Evolutionary conservation across 1,284 basidiomycete genomes (phyloP).

Genomic region (Polyporus tsugae): DNA sequence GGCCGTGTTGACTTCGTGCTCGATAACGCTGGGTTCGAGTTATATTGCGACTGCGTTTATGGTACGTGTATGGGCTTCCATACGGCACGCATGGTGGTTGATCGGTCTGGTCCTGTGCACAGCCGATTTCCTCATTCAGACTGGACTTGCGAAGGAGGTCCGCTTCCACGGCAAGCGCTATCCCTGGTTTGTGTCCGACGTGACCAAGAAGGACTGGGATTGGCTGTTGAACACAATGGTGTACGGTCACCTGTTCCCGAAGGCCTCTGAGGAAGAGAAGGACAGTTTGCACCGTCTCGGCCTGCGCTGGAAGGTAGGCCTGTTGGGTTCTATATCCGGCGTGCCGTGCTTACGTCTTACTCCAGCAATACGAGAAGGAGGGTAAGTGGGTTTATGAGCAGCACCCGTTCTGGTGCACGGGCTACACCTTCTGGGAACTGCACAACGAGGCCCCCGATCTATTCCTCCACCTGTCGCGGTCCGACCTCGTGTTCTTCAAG

Average conservation of each 20-base stretch:
- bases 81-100: neutral
- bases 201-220: conserved; percentile 95
- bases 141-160: conserved; percentile 86
- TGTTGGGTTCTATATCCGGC: neutral
- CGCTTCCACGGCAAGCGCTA: conserved; percentile 94
- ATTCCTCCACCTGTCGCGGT: conserved; percentile 91
- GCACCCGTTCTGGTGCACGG: conserved; percentile 97
- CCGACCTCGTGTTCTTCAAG: conserved; percentile 96
- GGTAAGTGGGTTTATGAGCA: conserved; percentile 97
- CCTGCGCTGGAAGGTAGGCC: conserved; percentile 85
- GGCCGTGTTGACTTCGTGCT: conserved; percentile 91
- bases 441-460: conserved; percentile 92
- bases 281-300: conserved; percentile 87
- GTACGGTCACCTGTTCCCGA: conserved; percentile 89
- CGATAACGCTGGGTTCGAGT: conserved; percentile 93
- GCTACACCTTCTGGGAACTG: conserved; percentile 96
- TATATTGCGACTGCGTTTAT: conserved; percentile 97
- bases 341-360: neutral
- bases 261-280: conserved; percentile 81
- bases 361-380: conserved; percentile 89
- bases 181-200: conserved; percentile 97
- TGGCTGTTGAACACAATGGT: conserved; percentile 92
- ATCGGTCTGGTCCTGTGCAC: conserved; percentile 16
- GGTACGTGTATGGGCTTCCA: conserved; percentile 55
- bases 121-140: conserved; percentile 93